Evolutionary conservation across 208 protist genomes (phyloP), one percentile per base, ranked within the genome.

Genomic region (Strigomonas culicis): DNA sequence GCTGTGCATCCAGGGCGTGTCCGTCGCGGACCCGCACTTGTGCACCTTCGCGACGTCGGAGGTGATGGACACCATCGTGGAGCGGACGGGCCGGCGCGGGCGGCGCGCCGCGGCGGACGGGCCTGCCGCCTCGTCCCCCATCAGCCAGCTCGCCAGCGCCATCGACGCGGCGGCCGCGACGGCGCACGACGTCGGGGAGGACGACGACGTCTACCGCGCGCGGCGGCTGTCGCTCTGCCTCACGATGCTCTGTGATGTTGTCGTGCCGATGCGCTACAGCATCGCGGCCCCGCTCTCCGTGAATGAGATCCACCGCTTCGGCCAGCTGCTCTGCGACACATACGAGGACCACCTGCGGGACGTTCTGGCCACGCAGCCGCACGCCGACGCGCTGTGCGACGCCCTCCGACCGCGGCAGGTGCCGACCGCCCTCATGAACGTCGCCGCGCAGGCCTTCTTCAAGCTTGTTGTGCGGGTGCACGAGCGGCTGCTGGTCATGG

Each of bases 281-380:
- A 44, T 39, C n/a, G 30, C 24, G 19, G 24, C 36, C 10, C 56
- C 39, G 31, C 30, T 60, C 17, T 24, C 30, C 39, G 30, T 44
- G 2, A 13, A 2, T 15, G 76, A 80, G 32, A 43, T 93, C 8
- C 41, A 71, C 41, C 81, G 81, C 32, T 84, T 85, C 72, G 76
- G 70, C 0, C 79, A 90, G 64, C 67, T 90, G 17, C 76, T 93
- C 32, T 86, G 73, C 60, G 87, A 90, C 70, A 88, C 75, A 2
- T 90, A 90, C 75, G 78, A 88, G 60, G 82, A 93, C 61, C 74
- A 80, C 0, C 72, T 93, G 32, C 79, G 77, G 28, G 64, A 77
- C 31, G 60, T 67, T 43, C 69, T 84, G 43, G 43, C n/a, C 32
- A 51, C 28, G 0, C 52, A 56, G 1, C 50, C 27, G 27, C 68